A percentile compares a stretch with the other conserved stretches of the same genome.
phyloP scores from a whole-genome alignment of 2,329 filamentous ascomycete genomes.

The Cercospora sp. region DNA sequence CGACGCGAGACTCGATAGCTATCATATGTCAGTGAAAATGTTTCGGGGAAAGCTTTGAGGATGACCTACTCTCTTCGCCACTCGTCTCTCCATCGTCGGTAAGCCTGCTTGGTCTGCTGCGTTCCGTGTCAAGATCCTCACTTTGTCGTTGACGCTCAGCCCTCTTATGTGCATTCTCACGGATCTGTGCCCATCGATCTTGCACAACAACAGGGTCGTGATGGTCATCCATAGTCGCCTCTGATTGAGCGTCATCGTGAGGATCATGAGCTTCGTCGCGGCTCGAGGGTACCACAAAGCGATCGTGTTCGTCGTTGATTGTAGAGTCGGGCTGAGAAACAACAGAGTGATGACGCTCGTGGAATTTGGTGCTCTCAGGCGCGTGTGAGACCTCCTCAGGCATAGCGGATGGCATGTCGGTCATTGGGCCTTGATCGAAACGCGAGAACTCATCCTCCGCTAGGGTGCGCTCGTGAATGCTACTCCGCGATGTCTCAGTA shows the following conservation, averaged over 20 bases:
- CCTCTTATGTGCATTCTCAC: constrained; percentile 87
- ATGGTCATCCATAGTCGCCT: constrained; percentile 44
- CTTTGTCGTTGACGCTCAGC: constrained; percentile 50
- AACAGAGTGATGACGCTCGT: constrained; percentile 21
- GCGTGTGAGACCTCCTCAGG: constrained; percentile 45
- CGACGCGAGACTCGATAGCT: constrained; percentile 95
- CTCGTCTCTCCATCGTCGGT: constrained; percentile 87
- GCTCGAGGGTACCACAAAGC: constrained; percentile 15
- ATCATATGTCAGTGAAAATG: constrained; percentile 22
- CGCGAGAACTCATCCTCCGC: constrained; percentile 62
- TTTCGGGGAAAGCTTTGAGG: neutral
- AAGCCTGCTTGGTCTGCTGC: constrained; percentile 53
- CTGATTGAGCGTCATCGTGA: constrained; percentile 35
- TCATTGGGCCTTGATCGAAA: constrained; percentile 87
- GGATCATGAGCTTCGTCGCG: constrained; percentile 16
- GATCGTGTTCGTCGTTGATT: constrained; percentile 20
- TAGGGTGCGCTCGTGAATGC: constrained; percentile 59
- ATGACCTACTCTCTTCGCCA: constrained; percentile 82
- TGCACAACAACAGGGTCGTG: constrained; percentile 48
- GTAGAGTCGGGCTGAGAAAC: constrained; percentile 19
- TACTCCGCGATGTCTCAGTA: constrained; percentile 59
- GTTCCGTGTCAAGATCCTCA: constrained; percentile 58
- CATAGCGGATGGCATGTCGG: constrained; percentile 81
- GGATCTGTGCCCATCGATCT: constrained; percentile 93
- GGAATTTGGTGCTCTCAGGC: constrained; percentile 27